Percentiles rank a stretch among this genome's conserved stretches.
Conservation (phyloP, 306 rosid genomes). For the Quercus aquifolioides region DNA sequence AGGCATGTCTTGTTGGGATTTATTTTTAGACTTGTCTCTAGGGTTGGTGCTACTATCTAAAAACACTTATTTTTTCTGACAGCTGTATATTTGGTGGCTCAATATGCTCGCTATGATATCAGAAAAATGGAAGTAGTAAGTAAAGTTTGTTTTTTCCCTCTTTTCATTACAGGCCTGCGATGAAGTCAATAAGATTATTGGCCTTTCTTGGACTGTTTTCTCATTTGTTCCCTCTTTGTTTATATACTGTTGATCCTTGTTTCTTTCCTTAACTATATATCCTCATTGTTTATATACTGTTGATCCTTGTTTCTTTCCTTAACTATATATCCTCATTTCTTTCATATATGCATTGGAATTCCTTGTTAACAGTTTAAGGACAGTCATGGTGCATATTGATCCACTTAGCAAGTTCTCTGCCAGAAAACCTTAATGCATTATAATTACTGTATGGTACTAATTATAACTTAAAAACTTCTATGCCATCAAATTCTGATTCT, state of each 20-base stretch:
- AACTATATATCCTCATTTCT: too few relatives aligned
- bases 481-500: neutral
- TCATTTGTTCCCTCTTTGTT: slow-evolving; percentile 4
- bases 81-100: slow-evolving; percentile 97
- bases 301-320: too few relatives aligned
- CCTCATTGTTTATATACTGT: too few relatives aligned
- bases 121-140: slow-evolving; percentile 77
- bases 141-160: neutral
- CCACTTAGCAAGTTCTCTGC: neutral
- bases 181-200: neutral
- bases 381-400: neutral
- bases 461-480: neutral
- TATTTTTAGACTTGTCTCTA: neutral
- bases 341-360: neutral
- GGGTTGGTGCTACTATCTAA: slow-evolving; percentile 10
- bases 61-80: slow-evolving; percentile 23
- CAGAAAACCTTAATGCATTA: neutral
- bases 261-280: neutral
- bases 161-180: neutral
- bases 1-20: neutral
- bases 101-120: slow-evolving; percentile 78
- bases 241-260: neutral
- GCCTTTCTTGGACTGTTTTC: neutral
- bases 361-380: neutral
- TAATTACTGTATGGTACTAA: neutral